These are phyloP conservation scores for Laguncularia racemosa DNA, from an alignment of 345 rosid species.

Conservation along the genomic window DNA sequence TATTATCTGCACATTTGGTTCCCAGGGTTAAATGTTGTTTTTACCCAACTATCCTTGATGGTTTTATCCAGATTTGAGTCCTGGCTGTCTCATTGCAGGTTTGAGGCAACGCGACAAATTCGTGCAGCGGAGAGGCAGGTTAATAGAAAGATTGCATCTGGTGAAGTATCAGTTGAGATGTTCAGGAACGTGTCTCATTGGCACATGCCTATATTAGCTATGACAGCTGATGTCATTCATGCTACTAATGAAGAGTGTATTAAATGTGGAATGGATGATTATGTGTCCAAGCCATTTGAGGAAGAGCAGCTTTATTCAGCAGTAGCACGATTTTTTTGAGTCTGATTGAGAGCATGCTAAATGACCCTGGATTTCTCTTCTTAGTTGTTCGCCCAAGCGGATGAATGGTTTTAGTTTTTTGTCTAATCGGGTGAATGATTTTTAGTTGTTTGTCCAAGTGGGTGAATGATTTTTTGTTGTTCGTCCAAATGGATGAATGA, in stretches of 20 bases:
- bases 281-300: slow-evolving; percentile 77
- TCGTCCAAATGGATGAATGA: too few species aligned
- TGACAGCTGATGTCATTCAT: slow-evolving; percentile 93
- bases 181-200: slow-evolving; percentile 34
- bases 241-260: slow-evolving; percentile 65
- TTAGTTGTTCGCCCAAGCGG: slow-evolving; percentile 13
- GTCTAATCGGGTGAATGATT: slow-evolving; percentile 14
- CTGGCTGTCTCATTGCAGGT: slow-evolving; percentile 36
- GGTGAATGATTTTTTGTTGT: slow-evolving; percentile 10
- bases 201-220: slow-evolving; percentile 79
- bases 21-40: background rate
- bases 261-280: slow-evolving; percentile 86
- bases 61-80: background rate
- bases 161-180: slow-evolving; percentile 36
- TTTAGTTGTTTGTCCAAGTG: slow-evolving; percentile 12
- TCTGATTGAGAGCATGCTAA: slow-evolving; percentile 23
- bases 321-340: slow-evolving; percentile 58
- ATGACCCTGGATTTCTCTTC: slow-evolving; percentile 1
- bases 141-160: slow-evolving; percentile 46
- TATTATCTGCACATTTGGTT: background rate
- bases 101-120: slow-evolving; percentile 74
- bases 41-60: too few species aligned
- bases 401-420: slow-evolving; percentile 11
- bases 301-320: slow-evolving; percentile 76
- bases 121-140: slow-evolving; percentile 44